phyloP scores from a whole-genome alignment of 1,284 basidiomycete species.

The Cutaneotrichosporon sp. region DNA sequence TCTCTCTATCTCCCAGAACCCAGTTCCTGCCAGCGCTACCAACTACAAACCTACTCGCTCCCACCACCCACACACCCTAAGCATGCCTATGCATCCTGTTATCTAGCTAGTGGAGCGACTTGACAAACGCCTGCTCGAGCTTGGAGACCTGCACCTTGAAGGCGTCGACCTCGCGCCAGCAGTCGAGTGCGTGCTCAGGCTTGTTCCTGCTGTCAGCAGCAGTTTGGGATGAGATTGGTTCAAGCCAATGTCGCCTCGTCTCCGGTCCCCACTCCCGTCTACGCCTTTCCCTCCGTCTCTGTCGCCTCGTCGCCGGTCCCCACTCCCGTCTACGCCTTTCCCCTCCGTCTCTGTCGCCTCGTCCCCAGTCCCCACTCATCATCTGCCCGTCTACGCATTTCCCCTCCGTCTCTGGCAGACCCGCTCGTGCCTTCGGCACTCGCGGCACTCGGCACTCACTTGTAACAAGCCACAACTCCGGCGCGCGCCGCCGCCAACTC shows the following conservation, averaged over 20 bases:
- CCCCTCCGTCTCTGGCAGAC: background rate
- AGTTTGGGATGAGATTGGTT: too few species aligned
- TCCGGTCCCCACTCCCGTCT: background rate
- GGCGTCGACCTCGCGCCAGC: constrained; percentile 53
- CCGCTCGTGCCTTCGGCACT: background rate
- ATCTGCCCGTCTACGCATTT: background rate
- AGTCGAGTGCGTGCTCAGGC: constrained; percentile 49
- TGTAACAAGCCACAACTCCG: constrained; percentile 49
- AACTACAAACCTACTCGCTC: background rate
- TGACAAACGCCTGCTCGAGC: constrained; percentile 52
- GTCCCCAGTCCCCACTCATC: too few species aligned
- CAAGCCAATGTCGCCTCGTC: too few species aligned
- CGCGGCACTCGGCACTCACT: constrained; percentile 45
- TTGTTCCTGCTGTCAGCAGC: constrained; percentile 35
- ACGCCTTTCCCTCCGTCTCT: too few species aligned
- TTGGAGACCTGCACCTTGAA: constrained; percentile 53
- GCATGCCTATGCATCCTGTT: constrained; percentile 12
- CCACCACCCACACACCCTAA: background rate
- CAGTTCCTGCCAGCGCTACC: too few species aligned
- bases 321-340: too few species aligned
- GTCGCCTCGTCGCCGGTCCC: background rate
- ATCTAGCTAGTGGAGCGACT: constrained; percentile 44
- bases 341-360: too few species aligned
- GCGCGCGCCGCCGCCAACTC: constrained; percentile 42
- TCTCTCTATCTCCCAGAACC: too few species aligned